phyloP scores from a whole-genome alignment of 345 rosid species.

The Eucalyptus marginata region DNA sequence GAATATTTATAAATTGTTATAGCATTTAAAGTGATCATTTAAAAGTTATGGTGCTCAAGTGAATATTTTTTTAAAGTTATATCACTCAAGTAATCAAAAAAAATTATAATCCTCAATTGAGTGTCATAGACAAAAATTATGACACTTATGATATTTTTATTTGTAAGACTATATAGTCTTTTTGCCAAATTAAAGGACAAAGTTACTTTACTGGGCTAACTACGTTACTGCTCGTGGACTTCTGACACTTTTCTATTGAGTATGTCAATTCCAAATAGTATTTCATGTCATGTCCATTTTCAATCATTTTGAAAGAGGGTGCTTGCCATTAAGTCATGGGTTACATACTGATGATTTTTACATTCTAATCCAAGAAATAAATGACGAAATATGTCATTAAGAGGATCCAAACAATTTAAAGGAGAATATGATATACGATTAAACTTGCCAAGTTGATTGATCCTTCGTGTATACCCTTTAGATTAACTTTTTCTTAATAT shows the following conservation, averaged over 20 bases:
- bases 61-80: too few species aligned
- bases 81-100: too few species aligned
- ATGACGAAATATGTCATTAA: neutral
- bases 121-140: too few species aligned
- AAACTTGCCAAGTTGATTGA: neutral
- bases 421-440: neutral
- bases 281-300: too few species aligned
- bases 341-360: neutral
- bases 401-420: neutral
- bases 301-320: neutral
- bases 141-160: fast-evolving
- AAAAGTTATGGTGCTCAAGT: fast-evolving
- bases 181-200: neutral
- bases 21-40: too few species aligned
- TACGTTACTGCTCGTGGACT: fast-evolving
- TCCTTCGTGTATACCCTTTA: neutral
- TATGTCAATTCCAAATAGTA: fast-evolving
- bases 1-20: neutral
- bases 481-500: neutral
- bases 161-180: too few species aligned
- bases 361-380: neutral
- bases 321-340: neutral
- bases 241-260: neutral
- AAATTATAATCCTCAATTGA: fast-evolving
- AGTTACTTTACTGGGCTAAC: too few species aligned